Conservation (phyloP, 2,329 filamentous ascomycete genomes). For the Emmonsiellopsis sp. region DNA sequence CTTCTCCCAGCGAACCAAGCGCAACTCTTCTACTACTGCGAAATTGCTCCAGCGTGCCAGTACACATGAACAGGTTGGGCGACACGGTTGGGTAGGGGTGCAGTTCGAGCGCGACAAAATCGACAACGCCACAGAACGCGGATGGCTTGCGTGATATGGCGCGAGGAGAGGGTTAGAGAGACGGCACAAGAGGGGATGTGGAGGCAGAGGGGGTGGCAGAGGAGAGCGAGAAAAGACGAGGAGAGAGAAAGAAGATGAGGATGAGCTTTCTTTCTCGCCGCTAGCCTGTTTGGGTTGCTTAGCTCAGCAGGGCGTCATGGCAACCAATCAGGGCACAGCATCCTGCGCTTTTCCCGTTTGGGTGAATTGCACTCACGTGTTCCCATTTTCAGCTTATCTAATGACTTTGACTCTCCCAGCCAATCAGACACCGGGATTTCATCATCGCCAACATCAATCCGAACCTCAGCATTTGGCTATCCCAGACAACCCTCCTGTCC, state of each 20-base stretch:
- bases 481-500: background rate
- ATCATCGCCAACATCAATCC: background rate
- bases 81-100: background rate
- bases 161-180: slow-evolving; percentile 3
- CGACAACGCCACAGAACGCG: background rate
- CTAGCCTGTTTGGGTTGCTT: slow-evolving; percentile 9
- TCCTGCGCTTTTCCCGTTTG: background rate
- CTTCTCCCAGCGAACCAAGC: slow-evolving; percentile 7
- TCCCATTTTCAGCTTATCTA: background rate
- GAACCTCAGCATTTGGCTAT: background rate
- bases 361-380: background rate
- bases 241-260: slow-evolving; percentile 12
- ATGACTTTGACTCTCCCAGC: background rate
- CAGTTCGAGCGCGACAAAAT: slow-evolving; percentile 6
- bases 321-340: background rate
- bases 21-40: slow-evolving; percentile 5
- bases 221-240: slow-evolving; percentile 15
- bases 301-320: slow-evolving; percentile 10
- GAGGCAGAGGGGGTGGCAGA: slow-evolving; percentile 10
- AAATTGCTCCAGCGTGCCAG: slow-evolving; percentile 19
- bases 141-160: background rate
- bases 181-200: background rate
- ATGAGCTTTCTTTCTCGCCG: slow-evolving; percentile 9
- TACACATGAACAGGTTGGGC: slow-evolving; percentile 9
- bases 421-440: background rate